phyloP scores from a whole-genome alignment of 2,329 filamentous ascomycete genomes.

The Cladosporium colombiae region DNA sequence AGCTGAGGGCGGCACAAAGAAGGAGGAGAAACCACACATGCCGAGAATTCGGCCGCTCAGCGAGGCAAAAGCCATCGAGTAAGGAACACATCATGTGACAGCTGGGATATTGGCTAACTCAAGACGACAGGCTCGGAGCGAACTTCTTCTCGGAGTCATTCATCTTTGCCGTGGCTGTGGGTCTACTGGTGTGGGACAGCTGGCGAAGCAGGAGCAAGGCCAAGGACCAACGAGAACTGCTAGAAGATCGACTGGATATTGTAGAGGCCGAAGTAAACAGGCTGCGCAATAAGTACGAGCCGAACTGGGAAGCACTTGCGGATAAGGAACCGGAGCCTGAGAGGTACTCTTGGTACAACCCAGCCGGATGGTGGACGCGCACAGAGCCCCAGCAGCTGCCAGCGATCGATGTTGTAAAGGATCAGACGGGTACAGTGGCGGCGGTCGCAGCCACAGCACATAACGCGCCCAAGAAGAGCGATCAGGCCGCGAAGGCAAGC shows the following conservation, averaged over 20 bases:
- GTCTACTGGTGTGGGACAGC: slow-evolving; percentile 63
- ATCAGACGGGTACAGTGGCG: neutral
- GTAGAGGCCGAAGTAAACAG: slow-evolving; percentile 53
- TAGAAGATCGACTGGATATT: slow-evolving; percentile 60
- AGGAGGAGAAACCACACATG: slow-evolving; percentile 45
- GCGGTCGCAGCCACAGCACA: neutral
- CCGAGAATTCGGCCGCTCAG: slow-evolving; percentile 62
- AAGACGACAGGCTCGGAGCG: slow-evolving; percentile 52
- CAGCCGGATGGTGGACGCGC: slow-evolving; percentile 29
- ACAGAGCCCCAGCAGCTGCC: slow-evolving; percentile 23
- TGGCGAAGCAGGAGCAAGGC: slow-evolving; percentile 64
- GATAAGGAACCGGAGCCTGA: slow-evolving; percentile 35
- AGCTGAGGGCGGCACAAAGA: slow-evolving; percentile 38
- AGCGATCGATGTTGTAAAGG: slow-evolving; percentile 8
- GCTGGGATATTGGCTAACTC: neutral
- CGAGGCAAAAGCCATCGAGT: slow-evolving; percentile 67
- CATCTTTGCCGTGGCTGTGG: slow-evolving; percentile 64
- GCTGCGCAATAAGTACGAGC: slow-evolving; percentile 36
- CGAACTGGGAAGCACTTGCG: slow-evolving; percentile 37
- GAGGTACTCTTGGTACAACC: slow-evolving; percentile 35
- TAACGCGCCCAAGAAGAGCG: neutral
- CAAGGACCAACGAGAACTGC: slow-evolving; percentile 59
- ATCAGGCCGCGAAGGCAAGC: neutral
- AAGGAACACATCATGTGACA: neutral
- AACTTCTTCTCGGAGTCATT: slow-evolving; percentile 70